phyloP scores from a whole-genome alignment of 2,329 filamentous ascomycete species.

The Epicoccum sorghinum region DNA sequence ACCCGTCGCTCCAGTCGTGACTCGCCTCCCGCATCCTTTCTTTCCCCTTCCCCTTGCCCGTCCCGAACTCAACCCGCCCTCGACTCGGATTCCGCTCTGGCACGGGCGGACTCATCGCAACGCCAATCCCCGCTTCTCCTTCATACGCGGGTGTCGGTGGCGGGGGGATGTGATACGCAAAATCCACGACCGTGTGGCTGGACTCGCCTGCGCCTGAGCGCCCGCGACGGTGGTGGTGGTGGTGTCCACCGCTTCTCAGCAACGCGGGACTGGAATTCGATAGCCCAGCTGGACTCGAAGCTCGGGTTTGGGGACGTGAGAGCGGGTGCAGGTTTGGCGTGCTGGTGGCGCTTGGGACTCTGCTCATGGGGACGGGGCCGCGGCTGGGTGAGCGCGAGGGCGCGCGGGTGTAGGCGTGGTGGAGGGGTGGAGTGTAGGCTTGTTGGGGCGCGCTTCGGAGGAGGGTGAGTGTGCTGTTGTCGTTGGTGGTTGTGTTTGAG shows the following conservation, averaged over 20 bases:
- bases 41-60: not conserved
- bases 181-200: not conserved
- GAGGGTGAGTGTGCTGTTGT: slow-evolving; percentile 8
- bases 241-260: no score
- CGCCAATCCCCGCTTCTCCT: not conserved
- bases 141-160: no score
- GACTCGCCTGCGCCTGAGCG: not conserved
- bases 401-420: not conserved
- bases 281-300: no score
- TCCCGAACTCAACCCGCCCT: not conserved
- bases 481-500: not conserved
- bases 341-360: slow-evolving; percentile 1
- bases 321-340: not conserved
- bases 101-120: slow-evolving; percentile 3
- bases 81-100: not conserved
- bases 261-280: no score
- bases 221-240: not conserved
- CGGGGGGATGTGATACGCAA: not conserved
- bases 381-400: slow-evolving; percentile 1
- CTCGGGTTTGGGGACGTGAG: not conserved
- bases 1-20: not conserved
- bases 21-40: not conserved
- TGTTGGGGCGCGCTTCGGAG: not conserved
- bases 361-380: slow-evolving; percentile 3
- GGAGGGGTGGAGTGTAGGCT: no score